Percentiles rank a stretch among this genome's conserved stretches.
phyloP scores from a whole-genome alignment of 1,139 yeast species.

The Yamadazyma triangularis region DNA sequence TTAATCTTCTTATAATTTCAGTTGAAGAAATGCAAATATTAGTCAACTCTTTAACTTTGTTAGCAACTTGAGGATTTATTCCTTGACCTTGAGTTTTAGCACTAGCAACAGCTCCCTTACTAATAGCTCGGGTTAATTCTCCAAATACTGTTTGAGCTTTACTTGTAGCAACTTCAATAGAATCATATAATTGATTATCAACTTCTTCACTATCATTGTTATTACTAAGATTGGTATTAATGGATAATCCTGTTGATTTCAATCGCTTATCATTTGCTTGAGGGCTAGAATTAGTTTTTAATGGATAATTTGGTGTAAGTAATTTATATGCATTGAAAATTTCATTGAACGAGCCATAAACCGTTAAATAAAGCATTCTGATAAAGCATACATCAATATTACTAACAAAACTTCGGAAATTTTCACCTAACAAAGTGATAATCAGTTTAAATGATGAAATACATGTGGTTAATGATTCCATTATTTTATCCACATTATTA shows the following conservation, averaged over 20 bases:
- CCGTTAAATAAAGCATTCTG: slow-evolving; percentile 66
- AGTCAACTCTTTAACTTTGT: slow-evolving; percentile 73
- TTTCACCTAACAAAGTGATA: slow-evolving; percentile 43
- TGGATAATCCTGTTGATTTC: slow-evolving; percentile 13
- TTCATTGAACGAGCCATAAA: slow-evolving; percentile 74
- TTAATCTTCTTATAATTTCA: slow-evolving; percentile 71
- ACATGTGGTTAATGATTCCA: slow-evolving; percentile 28
- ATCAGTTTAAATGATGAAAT: slow-evolving; percentile 49
- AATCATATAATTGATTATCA: slow-evolving; percentile 71
- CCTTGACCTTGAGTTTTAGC: slow-evolving; percentile 14
- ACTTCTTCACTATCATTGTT: slow-evolving; percentile 38
- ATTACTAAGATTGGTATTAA: slow-evolving; percentile 15
- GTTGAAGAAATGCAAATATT: slow-evolving; percentile 74
- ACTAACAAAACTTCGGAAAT: slow-evolving; percentile 44
- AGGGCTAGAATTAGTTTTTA: slow-evolving; percentile 7
- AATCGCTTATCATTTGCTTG: neutral
- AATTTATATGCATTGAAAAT: slow-evolving; percentile 66
- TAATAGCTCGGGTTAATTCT: slow-evolving; percentile 72
- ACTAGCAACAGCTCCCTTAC: slow-evolving; percentile 56
- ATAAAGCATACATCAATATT: slow-evolving; percentile 66
- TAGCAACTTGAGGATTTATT: slow-evolving; percentile 37
- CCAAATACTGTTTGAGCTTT: slow-evolving; percentile 79
- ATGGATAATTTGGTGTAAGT: slow-evolving; percentile 29
- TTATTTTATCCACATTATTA: slow-evolving; percentile 25
- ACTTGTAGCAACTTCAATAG: slow-evolving; percentile 68